phyloP scores from a whole-genome alignment of 768 basidiomycete genomes.

The Serpula lacrymans region DNA sequence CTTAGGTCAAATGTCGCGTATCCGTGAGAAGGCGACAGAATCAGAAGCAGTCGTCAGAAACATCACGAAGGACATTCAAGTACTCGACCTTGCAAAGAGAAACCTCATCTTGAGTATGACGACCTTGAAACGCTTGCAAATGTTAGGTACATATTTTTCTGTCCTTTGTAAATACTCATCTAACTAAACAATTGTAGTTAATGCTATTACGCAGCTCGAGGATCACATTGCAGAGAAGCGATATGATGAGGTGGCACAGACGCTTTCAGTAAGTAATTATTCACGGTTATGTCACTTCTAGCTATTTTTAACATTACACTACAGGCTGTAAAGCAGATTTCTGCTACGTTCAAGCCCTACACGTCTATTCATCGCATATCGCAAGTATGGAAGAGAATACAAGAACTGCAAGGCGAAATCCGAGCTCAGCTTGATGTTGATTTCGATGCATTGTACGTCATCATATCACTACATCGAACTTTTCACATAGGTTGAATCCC shows the following conservation, averaged over 20 bases:
- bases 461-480: neutral
- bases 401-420: conserved; percentile 81
- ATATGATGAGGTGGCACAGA: conserved; percentile 82
- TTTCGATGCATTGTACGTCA: conserved; percentile 87
- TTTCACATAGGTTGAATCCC: too few species aligned
- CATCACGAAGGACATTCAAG: conserved; percentile 96
- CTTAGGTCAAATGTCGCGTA: conserved; percentile 91
- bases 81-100: conserved; percentile 89
- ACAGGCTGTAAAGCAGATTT: conserved; percentile 87
- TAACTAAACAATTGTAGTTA: conserved; percentile 46
- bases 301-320: neutral
- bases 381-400: conserved; percentile 74
- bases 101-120: conserved; percentile 91
- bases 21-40: conserved; percentile 95
- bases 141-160: conserved; percentile 67
- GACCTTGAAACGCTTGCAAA: conserved; percentile 83
- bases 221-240: conserved; percentile 72
- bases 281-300: neutral
- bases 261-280: conserved; percentile 60
- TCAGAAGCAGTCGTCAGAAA: conserved; percentile 94
- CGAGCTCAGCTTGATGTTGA: conserved; percentile 80
- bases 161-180: neutral
- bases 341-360: conserved; percentile 75
- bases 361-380: conserved; percentile 73
- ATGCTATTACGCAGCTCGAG: conserved; percentile 78